Evolutionary conservation across 768 basidiomycete genomes (phyloP), one percentile per base, ranked within the genome.

Genomic region (Clitopilus hobsonii): DNA sequence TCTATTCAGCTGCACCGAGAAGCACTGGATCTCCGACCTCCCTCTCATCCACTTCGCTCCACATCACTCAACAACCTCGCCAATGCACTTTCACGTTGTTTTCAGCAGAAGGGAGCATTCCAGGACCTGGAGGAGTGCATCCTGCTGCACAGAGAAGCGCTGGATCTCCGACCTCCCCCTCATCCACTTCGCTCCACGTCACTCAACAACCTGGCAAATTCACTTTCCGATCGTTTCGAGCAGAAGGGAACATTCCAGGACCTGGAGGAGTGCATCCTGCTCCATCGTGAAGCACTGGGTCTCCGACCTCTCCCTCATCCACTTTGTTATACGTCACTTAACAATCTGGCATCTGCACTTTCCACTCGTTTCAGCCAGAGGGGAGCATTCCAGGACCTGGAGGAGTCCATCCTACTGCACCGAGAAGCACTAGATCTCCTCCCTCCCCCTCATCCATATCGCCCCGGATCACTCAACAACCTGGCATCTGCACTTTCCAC

Each of bases 261-360:
- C 38, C 52, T 67, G 11, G 53, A 65, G 7, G 53, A 63, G 51
- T 65, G 66, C 5, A 65, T 69, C 27, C 11, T 5, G 16, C 26
- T 48, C 5, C 49, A 61, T 23, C 49, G 53, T 20, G 28, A 52
- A 14, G 65, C 56, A 24, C 57, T 59, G n/a, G 54, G 41, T 1
- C 26, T 56, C 11, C 58, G 53, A 11, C 58, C 63, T 16, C 3
- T 13, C 2, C 13, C 25, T 22, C 57, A 69, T 54, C 56, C 61
- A 23, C 29, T 47, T 51, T 60, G 57, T 14, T 20, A 50, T 6
- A 51, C 30, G 1, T 38, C 55, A 3, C 54, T 64, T 27, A 53
- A 41, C 14, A 60, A 60, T 45, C 55, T 59, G 7, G 57, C 52
- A 8, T 26, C 13, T 41, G 41, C 57, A 10, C 51, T 58, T 11